phyloP scores from a whole-genome alignment of 2,329 filamentous ascomycete species.

The Penicillium sp. region DNA sequence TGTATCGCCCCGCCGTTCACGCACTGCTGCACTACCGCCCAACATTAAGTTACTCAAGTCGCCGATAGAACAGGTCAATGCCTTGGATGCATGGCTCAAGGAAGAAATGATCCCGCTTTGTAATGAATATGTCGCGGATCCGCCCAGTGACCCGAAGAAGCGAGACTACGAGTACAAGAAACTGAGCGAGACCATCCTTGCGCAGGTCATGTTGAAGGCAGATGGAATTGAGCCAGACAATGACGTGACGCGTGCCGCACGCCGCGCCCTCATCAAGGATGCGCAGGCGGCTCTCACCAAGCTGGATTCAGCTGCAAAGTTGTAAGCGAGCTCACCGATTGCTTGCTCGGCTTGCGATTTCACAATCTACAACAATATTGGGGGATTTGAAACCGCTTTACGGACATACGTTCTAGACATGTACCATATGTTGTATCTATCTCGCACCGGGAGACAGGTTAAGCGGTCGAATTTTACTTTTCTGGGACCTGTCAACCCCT shows the following conservation, averaged over 20 bases:
- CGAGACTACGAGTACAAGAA: constrained; percentile 46
- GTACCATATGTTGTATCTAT: not conserved
- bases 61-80: constrained; percentile 40
- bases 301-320: constrained; percentile 36
- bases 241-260: constrained; percentile 55
- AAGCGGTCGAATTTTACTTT: not conserved
- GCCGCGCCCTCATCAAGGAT: constrained; percentile 44
- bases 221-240: constrained; percentile 71
- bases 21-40: constrained; percentile 32
- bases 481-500: not conserved
- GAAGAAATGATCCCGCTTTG: constrained; percentile 40
- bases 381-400: not conserved
- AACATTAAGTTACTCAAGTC: constrained; percentile 35
- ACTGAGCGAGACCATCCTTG: constrained; percentile 45
- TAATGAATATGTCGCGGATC: constrained; percentile 38
- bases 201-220: constrained; percentile 53
- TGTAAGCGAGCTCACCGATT: constrained; percentile 5
- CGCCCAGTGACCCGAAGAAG: constrained; percentile 41
- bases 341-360: not conserved
- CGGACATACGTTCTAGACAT: not conserved
- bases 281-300: constrained; percentile 40
- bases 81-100: constrained; percentile 39
- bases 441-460: not conserved
- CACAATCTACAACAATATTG: not conserved
- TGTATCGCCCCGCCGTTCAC: constrained; percentile 13